Evolutionary conservation across 495 filamentous ascomycete species (phyloP).

Genomic region (Aspergillus affinis): DNA sequence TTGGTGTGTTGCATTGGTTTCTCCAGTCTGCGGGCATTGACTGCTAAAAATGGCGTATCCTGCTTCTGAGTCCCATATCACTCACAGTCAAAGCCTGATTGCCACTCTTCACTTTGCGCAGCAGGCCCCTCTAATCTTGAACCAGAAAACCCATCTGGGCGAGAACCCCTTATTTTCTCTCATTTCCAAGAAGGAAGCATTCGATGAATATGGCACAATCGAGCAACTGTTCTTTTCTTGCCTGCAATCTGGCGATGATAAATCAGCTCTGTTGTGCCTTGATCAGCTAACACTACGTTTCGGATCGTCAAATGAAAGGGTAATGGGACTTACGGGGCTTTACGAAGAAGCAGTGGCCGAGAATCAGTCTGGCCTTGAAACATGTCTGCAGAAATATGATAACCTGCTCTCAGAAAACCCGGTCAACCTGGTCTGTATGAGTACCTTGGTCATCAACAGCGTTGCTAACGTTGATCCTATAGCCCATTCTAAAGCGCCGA

Average conservation of each 20-base stretch:
- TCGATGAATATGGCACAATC: constrained; percentile 76
- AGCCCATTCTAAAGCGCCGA: constrained; percentile 86
- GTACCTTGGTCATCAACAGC: background rate
- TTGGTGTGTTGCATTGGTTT: no score
- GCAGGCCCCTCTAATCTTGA: constrained; percentile 70
- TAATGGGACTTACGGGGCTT: constrained; percentile 78
- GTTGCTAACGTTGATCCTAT: constrained; percentile 14
- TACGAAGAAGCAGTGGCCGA: constrained; percentile 82
- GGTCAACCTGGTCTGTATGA: constrained; percentile 69
- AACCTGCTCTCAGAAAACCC: constrained; percentile 68
- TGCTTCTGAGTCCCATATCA: constrained; percentile 14
- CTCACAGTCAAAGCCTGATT: constrained; percentile 38
- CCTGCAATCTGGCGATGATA: constrained; percentile 81
- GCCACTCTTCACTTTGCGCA: constrained; percentile 71
- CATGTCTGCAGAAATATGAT: constrained; percentile 74
- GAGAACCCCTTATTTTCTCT: constrained; percentile 51
- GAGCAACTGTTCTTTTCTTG: constrained; percentile 85
- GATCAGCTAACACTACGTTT: constrained; percentile 75
- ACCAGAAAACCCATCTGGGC: constrained; percentile 45
- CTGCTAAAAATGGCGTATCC: constrained; percentile 20
- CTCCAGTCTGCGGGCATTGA: background rate
- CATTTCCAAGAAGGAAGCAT: constrained; percentile 62
- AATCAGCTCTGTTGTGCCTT: constrained; percentile 70
- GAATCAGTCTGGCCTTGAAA: constrained; percentile 59
- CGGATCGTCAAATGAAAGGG: constrained; percentile 74